A percentile compares a stretch with the other conserved stretches of the same genome.
Evolutionary conservation across 805 yeast genomes (phyloP).

Genomic region (Torulaspora delbrueckii): DNA sequence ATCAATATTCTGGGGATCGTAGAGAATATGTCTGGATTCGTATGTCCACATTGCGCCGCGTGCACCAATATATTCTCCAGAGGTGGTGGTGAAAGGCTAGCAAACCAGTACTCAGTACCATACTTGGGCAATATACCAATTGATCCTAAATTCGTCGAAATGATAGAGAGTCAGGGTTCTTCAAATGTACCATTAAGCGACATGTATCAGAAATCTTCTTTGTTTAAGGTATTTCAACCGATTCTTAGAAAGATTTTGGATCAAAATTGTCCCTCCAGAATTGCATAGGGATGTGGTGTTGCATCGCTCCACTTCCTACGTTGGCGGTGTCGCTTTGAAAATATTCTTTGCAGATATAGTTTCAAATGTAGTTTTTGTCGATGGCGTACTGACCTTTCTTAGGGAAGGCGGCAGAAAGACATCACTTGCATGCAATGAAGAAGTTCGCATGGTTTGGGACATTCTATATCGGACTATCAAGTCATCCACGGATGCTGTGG

Average conservation of each 20-base stretch:
- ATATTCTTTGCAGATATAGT: slow-evolving; percentile 15
- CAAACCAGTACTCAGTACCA: slow-evolving; percentile 55
- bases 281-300: background rate
- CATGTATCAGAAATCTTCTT: slow-evolving; percentile 34
- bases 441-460: background rate
- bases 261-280: slow-evolving; percentile 26
- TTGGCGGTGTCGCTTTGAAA: background rate
- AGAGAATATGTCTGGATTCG: slow-evolving; percentile 95
- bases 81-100: slow-evolving; percentile 81
- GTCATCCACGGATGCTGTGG: background rate
- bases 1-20: slow-evolving; percentile 77
- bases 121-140: slow-evolving; percentile 88
- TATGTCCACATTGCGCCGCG: slow-evolving; percentile 91
- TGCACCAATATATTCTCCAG: slow-evolving; percentile 87
- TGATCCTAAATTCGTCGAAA: slow-evolving; percentile 83
- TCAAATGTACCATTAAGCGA: slow-evolving; percentile 33
- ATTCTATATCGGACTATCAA: background rate
- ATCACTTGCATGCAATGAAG: background rate
- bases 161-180: slow-evolving; percentile 59
- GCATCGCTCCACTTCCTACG: background rate
- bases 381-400: slow-evolving; percentile 13
- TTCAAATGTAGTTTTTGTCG: slow-evolving; percentile 16
- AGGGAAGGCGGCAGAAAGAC: slow-evolving; percentile 13
- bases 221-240: slow-evolving; percentile 40
- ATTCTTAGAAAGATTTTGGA: slow-evolving; percentile 41